Conservation (phyloP, 1,139 yeast genomes). For the Geotrichum europaeum region DNA sequence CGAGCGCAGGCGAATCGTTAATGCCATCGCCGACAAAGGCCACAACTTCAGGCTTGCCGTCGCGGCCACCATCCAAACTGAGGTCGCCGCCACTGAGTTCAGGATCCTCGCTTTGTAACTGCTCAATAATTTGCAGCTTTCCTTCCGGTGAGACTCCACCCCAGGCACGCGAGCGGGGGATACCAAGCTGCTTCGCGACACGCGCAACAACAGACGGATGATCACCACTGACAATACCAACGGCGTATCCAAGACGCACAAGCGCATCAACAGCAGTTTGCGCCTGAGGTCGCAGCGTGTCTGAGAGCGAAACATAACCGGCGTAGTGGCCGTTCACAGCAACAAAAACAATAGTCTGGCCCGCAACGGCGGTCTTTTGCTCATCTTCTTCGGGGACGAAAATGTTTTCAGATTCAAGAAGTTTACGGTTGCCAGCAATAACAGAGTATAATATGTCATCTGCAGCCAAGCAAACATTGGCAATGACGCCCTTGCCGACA, state of each 20-base stretch:
- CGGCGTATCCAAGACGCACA: slow-evolving; percentile 48
- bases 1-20: slow-evolving; percentile 93
- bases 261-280: slow-evolving; percentile 53
- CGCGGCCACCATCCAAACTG: background rate
- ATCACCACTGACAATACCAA: slow-evolving; percentile 95
- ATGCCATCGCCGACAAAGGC: slow-evolving; percentile 97
- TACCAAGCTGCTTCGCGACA: slow-evolving; percentile 64
- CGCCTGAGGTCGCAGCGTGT: slow-evolving; percentile 65
- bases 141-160: slow-evolving; percentile 74
- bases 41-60: slow-evolving; percentile 34
- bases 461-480: slow-evolving; percentile 28
- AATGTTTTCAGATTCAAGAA: slow-evolving; percentile 35
- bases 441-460: slow-evolving; percentile 33
- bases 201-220: slow-evolving; percentile 54
- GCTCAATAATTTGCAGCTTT: slow-evolving; percentile 61
- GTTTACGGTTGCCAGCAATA: slow-evolving; percentile 51
- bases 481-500: slow-evolving; percentile 70
- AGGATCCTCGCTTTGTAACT: slow-evolving; percentile 43
- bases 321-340: slow-evolving; percentile 50
- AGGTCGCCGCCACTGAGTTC: slow-evolving; percentile 8
- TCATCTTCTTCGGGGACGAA: slow-evolving; percentile 21
- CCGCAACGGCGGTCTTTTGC: slow-evolving; percentile 17
- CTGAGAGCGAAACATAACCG: slow-evolving; percentile 65
- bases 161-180: slow-evolving; percentile 54
- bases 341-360: slow-evolving; percentile 37